Percentiles rank a stretch among this genome's conserved stretches.
These are phyloP conservation scores for Lachancea nothofagi DNA, from an alignment of 805 yeast genomes.

Conservation along the genomic window DNA sequence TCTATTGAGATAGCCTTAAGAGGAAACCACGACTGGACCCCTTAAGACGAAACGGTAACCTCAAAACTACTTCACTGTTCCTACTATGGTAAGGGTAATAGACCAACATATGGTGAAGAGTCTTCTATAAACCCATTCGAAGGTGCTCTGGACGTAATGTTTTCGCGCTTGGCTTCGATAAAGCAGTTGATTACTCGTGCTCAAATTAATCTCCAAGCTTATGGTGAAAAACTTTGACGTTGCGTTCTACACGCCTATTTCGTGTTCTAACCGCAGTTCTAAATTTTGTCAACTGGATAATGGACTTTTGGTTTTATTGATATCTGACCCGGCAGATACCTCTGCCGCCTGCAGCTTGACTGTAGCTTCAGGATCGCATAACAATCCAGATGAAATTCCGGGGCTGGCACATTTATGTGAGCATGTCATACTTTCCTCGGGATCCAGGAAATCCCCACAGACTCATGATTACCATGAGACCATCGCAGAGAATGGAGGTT, in stretches of 20 bases:
- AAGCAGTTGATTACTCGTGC: not conserved
- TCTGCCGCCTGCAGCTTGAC: conserved; percentile 65
- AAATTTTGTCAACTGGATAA: conserved; percentile 52
- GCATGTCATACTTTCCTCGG: conserved; percentile 54
- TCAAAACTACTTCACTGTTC: not conserved
- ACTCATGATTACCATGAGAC: conserved; percentile 42
- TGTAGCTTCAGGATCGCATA: conserved; percentile 74
- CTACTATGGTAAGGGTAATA: no score
- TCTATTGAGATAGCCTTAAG: no score
- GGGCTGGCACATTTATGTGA: conserved; percentile 93
- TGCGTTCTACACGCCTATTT: conserved; percentile 33
- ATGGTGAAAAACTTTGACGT: conserved; percentile 18
- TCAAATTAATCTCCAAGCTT: not conserved
- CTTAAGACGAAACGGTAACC: no score
- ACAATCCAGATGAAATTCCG: conserved; percentile 62
- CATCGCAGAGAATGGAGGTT: conserved; percentile 48
- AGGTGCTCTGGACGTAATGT: no score
- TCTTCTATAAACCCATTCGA: no score
- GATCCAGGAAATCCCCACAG: conserved; percentile 49
- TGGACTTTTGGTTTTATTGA: conserved; percentile 60
- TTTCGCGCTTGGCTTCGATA: no score
- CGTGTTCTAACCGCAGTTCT: conserved; percentile 37
- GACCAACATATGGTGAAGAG: no score
- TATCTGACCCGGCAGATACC: conserved; percentile 69
- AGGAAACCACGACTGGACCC: no score